A percentile compares a stretch with the other conserved stretches of the same genome.
phyloP scores from a whole-genome alignment of 78 protist species.

The Dictyostelium brefeldianum region DNA sequence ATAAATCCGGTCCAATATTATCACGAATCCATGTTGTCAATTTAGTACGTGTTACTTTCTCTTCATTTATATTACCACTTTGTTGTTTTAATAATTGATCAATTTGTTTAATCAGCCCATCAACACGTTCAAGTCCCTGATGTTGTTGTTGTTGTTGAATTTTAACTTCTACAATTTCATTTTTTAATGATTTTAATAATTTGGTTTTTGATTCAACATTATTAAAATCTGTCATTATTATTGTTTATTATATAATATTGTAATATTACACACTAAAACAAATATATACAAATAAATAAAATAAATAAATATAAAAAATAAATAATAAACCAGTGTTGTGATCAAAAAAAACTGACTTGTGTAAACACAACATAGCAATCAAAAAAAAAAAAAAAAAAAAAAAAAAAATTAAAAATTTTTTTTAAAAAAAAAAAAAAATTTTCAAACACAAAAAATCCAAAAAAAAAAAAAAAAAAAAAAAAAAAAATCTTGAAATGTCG shows the following conservation, averaged over 20 bases:
- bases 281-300: neutral
- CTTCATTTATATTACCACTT: neutral
- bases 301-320: neutral
- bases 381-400: no score
- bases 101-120: slow-evolving; percentile 21
- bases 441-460: no score
- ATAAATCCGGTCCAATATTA: slow-evolving; percentile 72
- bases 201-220: slow-evolving; percentile 55
- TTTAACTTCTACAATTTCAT: slow-evolving; percentile 64
- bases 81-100: slow-evolving; percentile 50
- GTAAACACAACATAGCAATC: no score
- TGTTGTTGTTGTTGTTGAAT: slow-evolving; percentile 62
- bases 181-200: slow-evolving; percentile 68
- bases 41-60: slow-evolving; percentile 49
- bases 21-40: slow-evolving; percentile 68
- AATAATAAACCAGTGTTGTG: no score
- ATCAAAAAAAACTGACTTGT: neutral
- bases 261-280: neutral
- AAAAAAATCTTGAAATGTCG: no score
- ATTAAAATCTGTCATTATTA: neutral
- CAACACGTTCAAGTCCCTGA: slow-evolving; percentile 11
- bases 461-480: no score
- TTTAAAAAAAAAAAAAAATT: no score
- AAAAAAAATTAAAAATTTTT: no score
- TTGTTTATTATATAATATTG: neutral